Base-by-base conservation (phyloP, 495 filamentous ascomycete genomes). In the Neurospora pannonica region DNA sequence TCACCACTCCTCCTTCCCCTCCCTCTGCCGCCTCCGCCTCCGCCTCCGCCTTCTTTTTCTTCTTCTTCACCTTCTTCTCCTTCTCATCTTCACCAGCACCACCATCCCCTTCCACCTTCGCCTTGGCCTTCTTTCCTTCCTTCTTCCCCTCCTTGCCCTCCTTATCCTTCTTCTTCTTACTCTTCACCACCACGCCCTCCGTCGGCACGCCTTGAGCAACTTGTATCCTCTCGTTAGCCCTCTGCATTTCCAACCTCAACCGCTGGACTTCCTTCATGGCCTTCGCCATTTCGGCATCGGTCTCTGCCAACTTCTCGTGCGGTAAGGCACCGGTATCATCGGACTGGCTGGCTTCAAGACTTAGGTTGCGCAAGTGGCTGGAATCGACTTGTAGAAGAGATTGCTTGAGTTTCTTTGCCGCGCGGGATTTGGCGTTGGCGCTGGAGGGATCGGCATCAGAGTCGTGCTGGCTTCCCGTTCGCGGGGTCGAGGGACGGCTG, bases 211-310 rank as follows among this genome's bases (percentile, higher is more conserved):
- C 92, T 73, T 92, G 88, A 38, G 89, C 87, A 17, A 89, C 87
- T 79, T 93, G 86, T 40, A 97, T 91, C 71, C 93, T 84, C 83
- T 98, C 95, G 40, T 93, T 92, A 19, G 92, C 92, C 76, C 94
- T 85, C 83, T 98, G 95, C 94, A 99, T 98, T 81, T 95, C 92
- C 71, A 97, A 81, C 43, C 96, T 86, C 71, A 97, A 81, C 70
- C 89, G 86, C 84, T 98, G 95, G 17, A 99, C 92, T 79, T 97
- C 90, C 79, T 90, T 89, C 85, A 97, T 89, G 5, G 95, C 96
- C 78, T 87, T 90, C 38, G 86, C 87, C 92, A 97, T 95, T 81
- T 97, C 94, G 2, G 86, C 88, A 73, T 97, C 94, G 77, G 94
- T 90, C 15, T 86, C 85, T 76, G 87, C 86, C 67, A 88, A 83